Percentiles rank a stretch among this genome's conserved stretches.
phyloP scores from a whole-genome alignment of 208 protist species.

The Crithidia thermophila region DNA sequence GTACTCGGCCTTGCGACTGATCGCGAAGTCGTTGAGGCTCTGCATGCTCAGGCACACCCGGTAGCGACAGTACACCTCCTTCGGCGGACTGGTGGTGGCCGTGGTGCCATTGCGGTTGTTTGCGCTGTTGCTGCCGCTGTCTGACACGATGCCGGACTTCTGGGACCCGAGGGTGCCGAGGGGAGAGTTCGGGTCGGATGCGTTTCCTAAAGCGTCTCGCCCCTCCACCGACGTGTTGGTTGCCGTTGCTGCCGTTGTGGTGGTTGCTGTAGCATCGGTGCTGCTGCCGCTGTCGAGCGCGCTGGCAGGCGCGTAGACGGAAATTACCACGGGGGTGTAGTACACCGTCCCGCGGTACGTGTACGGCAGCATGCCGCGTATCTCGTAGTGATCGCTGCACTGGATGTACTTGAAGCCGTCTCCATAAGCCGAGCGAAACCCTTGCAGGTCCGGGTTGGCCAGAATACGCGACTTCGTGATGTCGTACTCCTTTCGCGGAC shows the following conservation, averaged over 20 bases:
- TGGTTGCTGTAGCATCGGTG: background rate
- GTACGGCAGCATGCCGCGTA: slow-evolving; percentile 73
- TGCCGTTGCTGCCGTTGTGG: background rate
- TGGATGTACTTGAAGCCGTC: slow-evolving; percentile 62
- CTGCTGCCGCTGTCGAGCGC: background rate
- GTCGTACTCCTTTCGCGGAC: slow-evolving; percentile 35
- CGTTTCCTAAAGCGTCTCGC: background rate
- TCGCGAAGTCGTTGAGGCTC: slow-evolving; percentile 40
- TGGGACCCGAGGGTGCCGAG: background rate
- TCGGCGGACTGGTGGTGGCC: background rate
- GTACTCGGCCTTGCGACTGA: slow-evolving; percentile 73
- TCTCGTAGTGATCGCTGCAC: slow-evolving; percentile 51
- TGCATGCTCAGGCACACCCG: slow-evolving; percentile 57
- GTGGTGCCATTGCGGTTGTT: background rate
- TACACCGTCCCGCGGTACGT: slow-evolving; percentile 59
- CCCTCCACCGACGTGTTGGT: background rate
- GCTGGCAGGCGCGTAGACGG: slow-evolving; percentile 33
- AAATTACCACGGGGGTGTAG: slow-evolving; percentile 77
- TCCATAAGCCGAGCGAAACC: slow-evolving; percentile 59
- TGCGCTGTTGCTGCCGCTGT: background rate
- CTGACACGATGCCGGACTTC: background rate
- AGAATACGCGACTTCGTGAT: slow-evolving; percentile 27
- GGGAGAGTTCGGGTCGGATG: slow-evolving; percentile 9
- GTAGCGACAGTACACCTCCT: slow-evolving; percentile 48
- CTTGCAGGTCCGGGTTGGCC: slow-evolving; percentile 44